phyloP scores from a whole-genome alignment of 139 green algal species.

The Edaphochlamys debaryana region DNA sequence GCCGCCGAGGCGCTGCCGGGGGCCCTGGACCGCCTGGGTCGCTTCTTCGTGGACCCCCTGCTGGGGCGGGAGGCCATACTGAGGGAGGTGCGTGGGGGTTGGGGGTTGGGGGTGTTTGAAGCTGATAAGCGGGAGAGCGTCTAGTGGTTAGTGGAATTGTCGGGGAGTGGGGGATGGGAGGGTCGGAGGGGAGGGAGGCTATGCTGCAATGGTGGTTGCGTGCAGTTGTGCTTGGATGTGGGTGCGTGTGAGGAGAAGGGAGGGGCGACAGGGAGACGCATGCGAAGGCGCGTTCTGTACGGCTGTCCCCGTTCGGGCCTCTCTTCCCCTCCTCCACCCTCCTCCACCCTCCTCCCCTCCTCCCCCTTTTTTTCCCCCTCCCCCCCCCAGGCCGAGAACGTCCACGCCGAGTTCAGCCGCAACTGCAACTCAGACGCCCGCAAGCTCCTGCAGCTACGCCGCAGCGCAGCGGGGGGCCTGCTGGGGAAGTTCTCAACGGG shows the following conservation, averaged over 20 bases:
- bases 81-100: conserved; percentile 45
- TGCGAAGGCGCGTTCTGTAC: too few species aligned
- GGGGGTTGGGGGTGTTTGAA: too few species aligned
- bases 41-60: conserved; percentile 51
- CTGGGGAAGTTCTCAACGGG: conserved; percentile 52
- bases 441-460: conserved; percentile 63
- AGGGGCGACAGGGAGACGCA: too few species aligned
- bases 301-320: too few species aligned
- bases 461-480: conserved; percentile 21
- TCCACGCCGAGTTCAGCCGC: conserved; percentile 57
- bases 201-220: too few species aligned
- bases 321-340: too few species aligned
- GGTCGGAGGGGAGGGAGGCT: too few species aligned
- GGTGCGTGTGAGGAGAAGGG: too few species aligned
- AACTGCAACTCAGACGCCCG: conserved; percentile 63
- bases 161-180: background rate
- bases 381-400: conserved; percentile 36
- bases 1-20: conserved; percentile 45
- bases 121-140: too few species aligned
- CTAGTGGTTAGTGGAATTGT: background rate
- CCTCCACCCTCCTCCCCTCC: too few species aligned
- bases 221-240: too few species aligned
- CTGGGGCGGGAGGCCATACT: conserved; percentile 1
- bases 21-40: conserved; percentile 53
- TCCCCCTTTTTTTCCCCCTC: too few species aligned